phyloP scores from a whole-genome alignment of 164 flowering plant species.

The Sextonia rubra region DNA sequence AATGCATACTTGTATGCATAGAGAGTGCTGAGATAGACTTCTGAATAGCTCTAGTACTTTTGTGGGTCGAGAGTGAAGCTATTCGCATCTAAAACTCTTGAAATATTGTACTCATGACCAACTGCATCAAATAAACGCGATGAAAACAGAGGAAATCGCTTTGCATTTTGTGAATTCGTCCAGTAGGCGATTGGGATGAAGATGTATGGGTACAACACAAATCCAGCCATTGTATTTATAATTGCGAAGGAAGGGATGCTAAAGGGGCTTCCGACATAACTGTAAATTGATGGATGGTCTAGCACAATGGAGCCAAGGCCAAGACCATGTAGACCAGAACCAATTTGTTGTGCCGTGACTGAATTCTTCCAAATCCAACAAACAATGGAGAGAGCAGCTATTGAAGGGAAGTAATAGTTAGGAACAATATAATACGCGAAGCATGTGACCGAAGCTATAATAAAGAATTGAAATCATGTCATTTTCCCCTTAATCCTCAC shows the following conservation, averaged over 20 bases:
- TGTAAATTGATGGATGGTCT: constrained; percentile 49
- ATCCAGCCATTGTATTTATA: constrained; percentile 35
- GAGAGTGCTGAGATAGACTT: constrained; percentile 40
- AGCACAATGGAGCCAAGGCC: constrained; percentile 56
- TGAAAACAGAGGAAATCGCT: constrained; percentile 48
- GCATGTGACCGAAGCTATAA: constrained; percentile 37
- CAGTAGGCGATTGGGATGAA: constrained; percentile 47
- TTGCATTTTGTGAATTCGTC: constrained; percentile 45
- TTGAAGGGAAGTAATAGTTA: constrained; percentile 43
- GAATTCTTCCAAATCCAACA: constrained; percentile 68
- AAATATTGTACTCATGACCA: constrained; percentile 39
- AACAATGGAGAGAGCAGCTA: constrained; percentile 44
- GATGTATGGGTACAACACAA: constrained; percentile 30
- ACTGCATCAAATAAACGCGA: constrained; percentile 27
- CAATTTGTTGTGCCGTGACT: constrained; percentile 67
- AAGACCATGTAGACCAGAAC: constrained; percentile 47
- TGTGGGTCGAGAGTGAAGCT: constrained; percentile 26
- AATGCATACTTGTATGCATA: constrained; percentile 40
- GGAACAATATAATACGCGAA: constrained; percentile 31
- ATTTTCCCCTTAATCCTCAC: constrained; percentile 35
- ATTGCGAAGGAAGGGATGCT: constrained; percentile 51
- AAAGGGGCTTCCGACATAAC: constrained; percentile 44
- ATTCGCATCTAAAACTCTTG: constrained; percentile 22
- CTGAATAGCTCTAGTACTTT: constrained; percentile 41
- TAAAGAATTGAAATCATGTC: constrained; percentile 58